A percentile compares a stretch with the other conserved stretches of the same genome.
Conservation (phyloP, 73 alveolate genomes). For the Tetrahymena thermophila region DNA sequence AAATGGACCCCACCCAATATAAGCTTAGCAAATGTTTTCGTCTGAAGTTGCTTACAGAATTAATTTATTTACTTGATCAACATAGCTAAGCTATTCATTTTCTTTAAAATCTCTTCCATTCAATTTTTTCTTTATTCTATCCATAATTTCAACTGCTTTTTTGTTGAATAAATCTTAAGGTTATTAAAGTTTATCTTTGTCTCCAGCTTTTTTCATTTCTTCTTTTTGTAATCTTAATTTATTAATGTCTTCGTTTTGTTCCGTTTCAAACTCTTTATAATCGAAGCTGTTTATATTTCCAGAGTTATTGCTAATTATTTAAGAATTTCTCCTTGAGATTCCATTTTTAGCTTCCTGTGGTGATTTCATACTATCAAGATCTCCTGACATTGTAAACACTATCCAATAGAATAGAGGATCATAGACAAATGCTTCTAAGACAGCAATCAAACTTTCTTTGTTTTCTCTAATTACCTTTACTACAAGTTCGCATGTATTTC, state of each 20-base stretch:
- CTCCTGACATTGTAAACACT: slow-evolving; percentile 60
- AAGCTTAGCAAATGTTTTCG: slow-evolving; percentile 40
- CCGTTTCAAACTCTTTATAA: background rate
- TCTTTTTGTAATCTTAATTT: background rate
- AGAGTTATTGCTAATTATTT: background rate
- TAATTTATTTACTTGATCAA: slow-evolving; percentile 24
- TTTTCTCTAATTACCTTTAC: slow-evolving; percentile 92
- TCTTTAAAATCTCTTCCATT: slow-evolving; percentile 45
- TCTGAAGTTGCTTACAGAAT: slow-evolving; percentile 35
- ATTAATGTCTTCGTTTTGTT: background rate
- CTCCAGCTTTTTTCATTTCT: slow-evolving; percentile 31
- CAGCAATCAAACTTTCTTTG: slow-evolving; percentile 94
- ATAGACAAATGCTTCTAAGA: slow-evolving; percentile 94
- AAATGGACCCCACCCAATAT: slow-evolving; percentile 47
- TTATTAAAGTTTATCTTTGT: slow-evolving; percentile 9
- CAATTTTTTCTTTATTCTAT: slow-evolving; percentile 32
- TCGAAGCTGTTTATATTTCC: background rate
- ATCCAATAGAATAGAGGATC: slow-evolving; percentile 95
- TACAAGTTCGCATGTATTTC: slow-evolving; percentile 93
- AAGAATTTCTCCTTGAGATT: background rate
- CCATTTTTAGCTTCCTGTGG: background rate
- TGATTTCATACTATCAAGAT: slow-evolving; percentile 54
- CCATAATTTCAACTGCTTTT: slow-evolving; percentile 37
- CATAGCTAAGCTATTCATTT: slow-evolving; percentile 15
- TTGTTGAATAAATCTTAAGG: slow-evolving; percentile 42